Evolutionary conservation across 371 early-diverging fungal species (phyloP).

Genomic region (Syncephalastrum racemosum): DNA sequence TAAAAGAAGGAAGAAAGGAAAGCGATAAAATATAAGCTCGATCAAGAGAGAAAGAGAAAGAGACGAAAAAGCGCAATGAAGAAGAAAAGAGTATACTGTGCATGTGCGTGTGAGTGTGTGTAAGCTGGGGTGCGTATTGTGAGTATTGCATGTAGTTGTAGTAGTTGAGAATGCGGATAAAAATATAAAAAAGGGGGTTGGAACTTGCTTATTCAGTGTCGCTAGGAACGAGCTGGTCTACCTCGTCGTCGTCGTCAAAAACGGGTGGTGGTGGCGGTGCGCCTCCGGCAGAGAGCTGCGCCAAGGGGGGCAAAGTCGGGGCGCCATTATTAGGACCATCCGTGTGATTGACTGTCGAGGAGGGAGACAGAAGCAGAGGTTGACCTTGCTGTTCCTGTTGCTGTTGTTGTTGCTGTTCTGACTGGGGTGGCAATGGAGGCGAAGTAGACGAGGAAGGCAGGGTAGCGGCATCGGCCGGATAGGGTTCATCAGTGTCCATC

Average conservation of each 20-base stretch:
- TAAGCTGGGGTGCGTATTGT: no score
- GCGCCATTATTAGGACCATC: neutral
- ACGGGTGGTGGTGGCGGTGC: neutral
- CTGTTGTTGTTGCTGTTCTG: conserved; percentile 1
- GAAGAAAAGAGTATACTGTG: no score
- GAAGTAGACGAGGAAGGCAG: neutral
- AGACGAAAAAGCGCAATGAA: conserved; percentile 1
- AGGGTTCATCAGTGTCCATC: neutral
- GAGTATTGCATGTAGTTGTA: no score
- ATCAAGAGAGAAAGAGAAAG: no score
- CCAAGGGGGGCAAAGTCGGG: neutral
- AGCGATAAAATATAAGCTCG: neutral
- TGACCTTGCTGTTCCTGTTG: conserved; percentile 10
- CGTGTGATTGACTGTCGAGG: neutral
- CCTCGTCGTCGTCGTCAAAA: conserved; percentile 20
- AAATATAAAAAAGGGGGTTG: no score
- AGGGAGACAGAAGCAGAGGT: neutral
- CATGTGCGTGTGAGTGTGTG: no score
- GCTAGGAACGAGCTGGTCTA: conserved; percentile 22
- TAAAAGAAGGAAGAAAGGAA: neutral
- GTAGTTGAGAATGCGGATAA: no score
- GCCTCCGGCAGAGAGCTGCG: neutral
- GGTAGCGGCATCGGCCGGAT: neutral
- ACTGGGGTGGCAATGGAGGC: neutral
- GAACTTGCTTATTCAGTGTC: conserved; percentile 13